phyloP scores from a whole-genome alignment of 768 basidiomycete species.

The Termitomyces sp. region DNA sequence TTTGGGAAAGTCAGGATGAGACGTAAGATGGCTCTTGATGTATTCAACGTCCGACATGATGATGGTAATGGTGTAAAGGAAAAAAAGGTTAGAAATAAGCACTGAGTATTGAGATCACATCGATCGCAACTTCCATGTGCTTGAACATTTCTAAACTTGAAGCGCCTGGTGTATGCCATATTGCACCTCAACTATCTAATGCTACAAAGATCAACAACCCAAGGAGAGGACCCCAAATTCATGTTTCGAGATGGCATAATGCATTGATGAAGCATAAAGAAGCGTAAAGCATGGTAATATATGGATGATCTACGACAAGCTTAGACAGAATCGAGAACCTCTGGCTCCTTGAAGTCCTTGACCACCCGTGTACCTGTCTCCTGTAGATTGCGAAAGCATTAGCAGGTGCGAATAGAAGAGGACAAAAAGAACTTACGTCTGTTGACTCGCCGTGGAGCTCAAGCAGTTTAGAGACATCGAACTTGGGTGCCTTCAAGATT shows the following conservation, averaged over 20 bases:
- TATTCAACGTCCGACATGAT: conserved; percentile 73
- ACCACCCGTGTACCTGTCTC: conserved; percentile 92
- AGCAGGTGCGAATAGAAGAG: conserved; percentile 3
- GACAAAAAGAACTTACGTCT: conserved; percentile 56
- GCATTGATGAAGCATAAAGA: conserved; percentile 19
- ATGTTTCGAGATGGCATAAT: conserved; percentile 10
- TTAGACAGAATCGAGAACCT: conserved; percentile 89
- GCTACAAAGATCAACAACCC: neutral
- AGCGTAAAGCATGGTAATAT: conserved; percentile 28
- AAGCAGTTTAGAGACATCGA: conserved; percentile 91
- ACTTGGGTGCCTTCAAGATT: conserved; percentile 97
- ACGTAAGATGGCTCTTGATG: conserved; percentile 53
- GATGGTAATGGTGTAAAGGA: conserved; percentile 3
- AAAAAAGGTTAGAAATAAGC: neutral
- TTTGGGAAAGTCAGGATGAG: conserved; percentile 81
- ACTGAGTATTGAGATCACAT: neutral
- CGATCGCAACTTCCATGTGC: neutral
- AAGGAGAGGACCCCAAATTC: neutral
- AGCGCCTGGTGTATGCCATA: no score
- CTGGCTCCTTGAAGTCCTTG: conserved; percentile 98
- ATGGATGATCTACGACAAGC: conserved; percentile 23
- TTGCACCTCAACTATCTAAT: no score
- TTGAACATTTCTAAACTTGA: neutral
- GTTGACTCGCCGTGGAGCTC: conserved; percentile 95
- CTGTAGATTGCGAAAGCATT: conserved; percentile 29